A percentile compares a stretch with the other conserved stretches of the same genome.
Evolutionary conservation across 2,329 filamentous ascomycete genomes (phyloP).

Genomic region (Neonectria ditissima): DNA sequence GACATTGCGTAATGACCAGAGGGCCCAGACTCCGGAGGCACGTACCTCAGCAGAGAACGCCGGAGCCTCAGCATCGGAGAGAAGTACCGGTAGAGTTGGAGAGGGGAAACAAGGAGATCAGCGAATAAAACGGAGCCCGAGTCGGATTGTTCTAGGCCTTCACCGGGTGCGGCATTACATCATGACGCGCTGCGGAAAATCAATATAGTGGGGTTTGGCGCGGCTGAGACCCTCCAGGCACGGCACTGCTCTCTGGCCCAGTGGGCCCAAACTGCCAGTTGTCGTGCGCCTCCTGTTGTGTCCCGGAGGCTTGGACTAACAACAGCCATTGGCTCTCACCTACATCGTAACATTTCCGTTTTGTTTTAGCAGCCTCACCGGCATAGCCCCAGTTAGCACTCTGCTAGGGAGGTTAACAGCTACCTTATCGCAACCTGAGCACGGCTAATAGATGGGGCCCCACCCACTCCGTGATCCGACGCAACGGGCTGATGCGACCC

Average conservation of each 20-base stretch:
- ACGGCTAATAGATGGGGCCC: neutral
- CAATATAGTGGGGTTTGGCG: neutral
- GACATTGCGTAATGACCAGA: neutral
- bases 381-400: neutral
- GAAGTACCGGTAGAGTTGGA: neutral
- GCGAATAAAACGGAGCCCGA: constrained; percentile 1
- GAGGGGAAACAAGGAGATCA: neutral
- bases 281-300: neutral
- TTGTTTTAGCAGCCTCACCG: neutral
- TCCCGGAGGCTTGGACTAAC: neutral
- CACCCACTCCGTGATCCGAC: neutral
- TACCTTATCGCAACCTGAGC: neutral
- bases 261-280: neutral
- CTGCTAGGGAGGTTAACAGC: neutral
- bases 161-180: constrained; percentile 42
- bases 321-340: neutral
- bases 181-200: constrained; percentile 32
- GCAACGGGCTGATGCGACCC: neutral
- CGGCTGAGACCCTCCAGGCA: constrained; percentile 2
- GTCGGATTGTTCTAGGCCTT: constrained; percentile 25
- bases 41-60: neutral
- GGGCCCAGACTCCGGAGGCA: neutral
- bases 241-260: neutral
- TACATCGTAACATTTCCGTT: neutral
- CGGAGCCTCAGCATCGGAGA: neutral